These are phyloP conservation scores for Guillardia theta DNA, from an alignment of 78 protist species.

Conservation along the genomic window DNA sequence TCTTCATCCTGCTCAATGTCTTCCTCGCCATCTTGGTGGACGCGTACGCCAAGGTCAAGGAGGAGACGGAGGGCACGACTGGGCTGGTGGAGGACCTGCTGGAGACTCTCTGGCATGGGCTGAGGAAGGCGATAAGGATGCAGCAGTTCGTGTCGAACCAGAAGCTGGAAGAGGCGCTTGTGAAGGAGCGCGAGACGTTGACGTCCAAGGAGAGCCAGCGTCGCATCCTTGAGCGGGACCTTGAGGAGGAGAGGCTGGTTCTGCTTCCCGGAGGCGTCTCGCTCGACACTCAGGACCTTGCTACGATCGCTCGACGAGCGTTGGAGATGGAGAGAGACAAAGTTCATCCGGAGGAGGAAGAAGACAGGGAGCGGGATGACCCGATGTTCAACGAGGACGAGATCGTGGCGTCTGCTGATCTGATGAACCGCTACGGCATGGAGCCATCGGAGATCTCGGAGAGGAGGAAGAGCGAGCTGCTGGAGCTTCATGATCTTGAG, in stretches of 20 bases:
- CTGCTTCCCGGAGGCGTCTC: neutral
- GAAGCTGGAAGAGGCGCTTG: neutral
- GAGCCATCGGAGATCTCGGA: too few relatives aligned
- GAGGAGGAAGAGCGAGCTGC: too few relatives aligned
- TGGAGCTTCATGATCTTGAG: too few relatives aligned
- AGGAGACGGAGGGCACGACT: neutral
- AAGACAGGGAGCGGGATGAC: too few relatives aligned
- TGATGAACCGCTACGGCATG: too few relatives aligned
- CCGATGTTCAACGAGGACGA: too few relatives aligned
- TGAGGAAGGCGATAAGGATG: neutral
- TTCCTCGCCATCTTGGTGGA: conserved; percentile 10
- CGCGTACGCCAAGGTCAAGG: neutral
- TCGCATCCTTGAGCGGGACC: neutral
- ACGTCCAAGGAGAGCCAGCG: neutral
- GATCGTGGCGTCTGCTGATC: too few relatives aligned
- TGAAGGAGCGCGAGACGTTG: neutral
- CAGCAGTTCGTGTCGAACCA: neutral
- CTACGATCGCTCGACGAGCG: too few relatives aligned
- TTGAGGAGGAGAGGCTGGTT: neutral
- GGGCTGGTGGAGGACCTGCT: neutral
- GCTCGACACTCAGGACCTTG: neutral
- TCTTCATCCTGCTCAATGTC: neutral
- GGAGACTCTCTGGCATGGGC: neutral
- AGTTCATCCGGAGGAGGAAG: too few relatives aligned
- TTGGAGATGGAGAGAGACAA: too few relatives aligned